Evolutionary conservation across 2,329 filamentous ascomycete species (phyloP), one percentile per base, ranked within the genome.

Genomic region (Pseudonectria foliicola): DNA sequence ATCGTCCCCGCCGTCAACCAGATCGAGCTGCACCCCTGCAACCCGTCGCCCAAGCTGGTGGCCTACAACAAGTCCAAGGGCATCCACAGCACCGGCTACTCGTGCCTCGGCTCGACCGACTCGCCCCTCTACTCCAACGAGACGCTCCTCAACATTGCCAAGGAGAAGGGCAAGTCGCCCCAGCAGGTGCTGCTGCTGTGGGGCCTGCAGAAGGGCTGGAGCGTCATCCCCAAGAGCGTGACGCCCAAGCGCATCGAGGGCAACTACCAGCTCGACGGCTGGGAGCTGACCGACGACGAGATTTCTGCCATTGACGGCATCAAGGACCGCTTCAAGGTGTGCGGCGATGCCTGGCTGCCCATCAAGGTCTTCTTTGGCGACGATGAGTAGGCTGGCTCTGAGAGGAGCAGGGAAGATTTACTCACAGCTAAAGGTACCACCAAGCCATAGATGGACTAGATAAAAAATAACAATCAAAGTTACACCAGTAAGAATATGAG

Each of bases 181-280:
- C 80, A 88, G 67, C 83, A 93, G 70, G 75, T 88, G 34, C 65
- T 92, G 51, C 65, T 94, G 44, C 68, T 79, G 51, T 94, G 86
- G 85, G 86, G 85, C 45, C 65, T 93, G 36, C 77, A 84, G 59
- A 80, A 87, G 56, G 85, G 82, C 39, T 86, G 81, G 69, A 83
- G 77, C 46, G 85, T 94, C 34, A 87, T 94, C 52, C 86, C 86
- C 52, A 94, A 94, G 73, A 83, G 76, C 34, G 82, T 89, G 39
- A 88, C 76, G 46, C 73, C 78, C 47, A 69, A 68, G 34, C 75
- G 86, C 27, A 88, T 94, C 53, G 70, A 83, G 62, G 75, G 67
- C 43, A 93, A 94, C 71, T 85, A 79, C 49, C 75, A 82, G 27
- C 56, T 85, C 34, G 76, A 88, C 59, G 84, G 81, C 34, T 90